phyloP scores from a whole-genome alignment of 2,329 filamentous ascomycete species.

The Colletotrichum nymphaeae region DNA sequence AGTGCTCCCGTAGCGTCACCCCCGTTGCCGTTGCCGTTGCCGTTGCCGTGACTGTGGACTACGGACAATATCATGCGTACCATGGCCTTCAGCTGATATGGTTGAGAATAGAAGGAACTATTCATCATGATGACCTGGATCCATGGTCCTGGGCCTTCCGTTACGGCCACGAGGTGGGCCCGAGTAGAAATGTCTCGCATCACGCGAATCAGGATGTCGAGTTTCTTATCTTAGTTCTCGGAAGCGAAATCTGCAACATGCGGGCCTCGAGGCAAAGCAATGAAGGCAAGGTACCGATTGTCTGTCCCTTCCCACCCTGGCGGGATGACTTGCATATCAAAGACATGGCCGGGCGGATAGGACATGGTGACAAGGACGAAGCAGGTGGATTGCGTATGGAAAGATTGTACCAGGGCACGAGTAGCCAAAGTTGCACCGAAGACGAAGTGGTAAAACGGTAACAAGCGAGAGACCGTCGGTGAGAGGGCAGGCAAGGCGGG shows the following conservation, averaged over 20 bases:
- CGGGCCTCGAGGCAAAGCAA: conserved; percentile 3
- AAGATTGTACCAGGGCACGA: conserved; percentile 1
- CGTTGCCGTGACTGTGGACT: neutral
- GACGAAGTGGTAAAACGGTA: conserved; percentile 27
- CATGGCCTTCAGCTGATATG: neutral
- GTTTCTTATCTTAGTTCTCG: neutral
- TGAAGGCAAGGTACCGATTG: conserved; percentile 15
- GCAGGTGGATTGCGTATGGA: neutral
- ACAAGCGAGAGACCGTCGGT: conserved; percentile 18
- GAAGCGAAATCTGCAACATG: conserved; percentile 29
- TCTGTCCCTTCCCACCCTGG: conserved; percentile 8
- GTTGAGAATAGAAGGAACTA: neutral
- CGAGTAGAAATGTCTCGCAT: conserved; percentile 16
- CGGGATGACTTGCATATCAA: conserved; percentile 28
- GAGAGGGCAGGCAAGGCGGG: neutral
- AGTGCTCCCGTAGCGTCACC: neutral
- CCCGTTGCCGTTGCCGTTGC: neutral
- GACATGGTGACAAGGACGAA: neutral
- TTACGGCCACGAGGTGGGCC: conserved; percentile 4
- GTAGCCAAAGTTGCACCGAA: conserved; percentile 14
- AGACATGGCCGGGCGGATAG: neutral
- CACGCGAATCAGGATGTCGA: conserved; percentile 15
- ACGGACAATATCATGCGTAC: neutral
- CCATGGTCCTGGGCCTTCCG: conserved; percentile 1
- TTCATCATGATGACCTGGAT: neutral